Percentiles rank a stretch among this genome's conserved stretches.
Conservation (phyloP, 1,284 basidiomycete genomes). For the Heterobasidion occidentale region DNA sequence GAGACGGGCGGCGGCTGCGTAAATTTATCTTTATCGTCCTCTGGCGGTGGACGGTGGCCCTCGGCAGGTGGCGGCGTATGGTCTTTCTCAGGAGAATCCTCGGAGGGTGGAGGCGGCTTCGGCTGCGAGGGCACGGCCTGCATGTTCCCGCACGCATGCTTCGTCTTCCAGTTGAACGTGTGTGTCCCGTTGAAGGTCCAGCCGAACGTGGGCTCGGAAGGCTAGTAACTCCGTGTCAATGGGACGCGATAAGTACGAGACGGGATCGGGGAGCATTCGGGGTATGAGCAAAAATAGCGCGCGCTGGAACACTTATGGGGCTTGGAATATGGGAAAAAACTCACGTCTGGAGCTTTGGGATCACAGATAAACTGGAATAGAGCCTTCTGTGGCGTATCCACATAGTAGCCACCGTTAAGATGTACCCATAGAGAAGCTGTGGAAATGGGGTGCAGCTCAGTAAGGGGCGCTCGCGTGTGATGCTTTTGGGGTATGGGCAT, state of each 20-base stretch:
- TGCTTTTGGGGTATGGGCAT: too few relatives aligned
- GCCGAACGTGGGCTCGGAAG: conserved; percentile 18
- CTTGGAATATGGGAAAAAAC: conserved; percentile 2
- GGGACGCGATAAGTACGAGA: background rate
- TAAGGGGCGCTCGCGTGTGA: background rate
- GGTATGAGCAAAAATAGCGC: background rate
- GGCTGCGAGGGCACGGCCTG: conserved; percentile 4
- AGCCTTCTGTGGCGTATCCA: conserved; percentile 27
- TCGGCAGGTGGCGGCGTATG: conserved; percentile 7
- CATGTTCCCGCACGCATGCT: conserved; percentile 21
- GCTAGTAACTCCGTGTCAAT: conserved; percentile 13
- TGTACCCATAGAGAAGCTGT: conserved; percentile 29
- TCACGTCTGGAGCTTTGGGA: conserved; percentile 22
- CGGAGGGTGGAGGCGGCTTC: conserved; percentile 6
- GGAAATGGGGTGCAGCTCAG: background rate
- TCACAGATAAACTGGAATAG: conserved; percentile 33
- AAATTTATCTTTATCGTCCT: conserved; percentile 12
- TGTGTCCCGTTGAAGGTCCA: conserved; percentile 25
- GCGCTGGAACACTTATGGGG: background rate
- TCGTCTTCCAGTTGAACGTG: conserved; percentile 25
- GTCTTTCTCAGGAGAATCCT: conserved; percentile 12
- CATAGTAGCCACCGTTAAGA: conserved; percentile 33
- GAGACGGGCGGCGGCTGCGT: conserved; percentile 10
- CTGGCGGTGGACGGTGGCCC: background rate
- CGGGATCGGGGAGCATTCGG: background rate